Evolutionary conservation across 345 rosid species (phyloP).

Genomic region (Hevea brasiliensis): DNA sequence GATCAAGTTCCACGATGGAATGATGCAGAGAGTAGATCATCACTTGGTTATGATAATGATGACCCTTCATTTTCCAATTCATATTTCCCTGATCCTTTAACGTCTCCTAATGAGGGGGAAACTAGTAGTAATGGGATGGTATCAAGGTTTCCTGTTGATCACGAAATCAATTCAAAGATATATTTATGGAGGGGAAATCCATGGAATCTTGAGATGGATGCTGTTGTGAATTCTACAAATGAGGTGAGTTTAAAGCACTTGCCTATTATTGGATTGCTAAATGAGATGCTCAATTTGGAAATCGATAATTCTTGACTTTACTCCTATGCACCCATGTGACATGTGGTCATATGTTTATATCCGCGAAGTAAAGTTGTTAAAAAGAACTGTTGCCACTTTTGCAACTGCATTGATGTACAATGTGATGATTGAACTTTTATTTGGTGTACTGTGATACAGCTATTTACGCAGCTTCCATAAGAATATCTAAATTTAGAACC

Average conservation of each 20-base stretch:
- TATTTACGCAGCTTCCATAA: neutral
- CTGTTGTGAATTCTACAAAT: conserved; percentile 94
- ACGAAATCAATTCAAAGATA: conserved; percentile 75
- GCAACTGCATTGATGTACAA: neutral
- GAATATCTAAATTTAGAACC: neutral
- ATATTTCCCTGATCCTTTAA: conserved; percentile 68
- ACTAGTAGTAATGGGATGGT: conserved; percentile 53
- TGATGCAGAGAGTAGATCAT: conserved; percentile 66
- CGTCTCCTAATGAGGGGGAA: conserved; percentile 49
- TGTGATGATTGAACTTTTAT: neutral
- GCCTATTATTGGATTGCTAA: neutral
- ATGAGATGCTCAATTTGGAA: neutral
- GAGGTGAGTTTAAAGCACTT: conserved; percentile 54
- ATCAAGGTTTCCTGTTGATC: conserved; percentile 87
- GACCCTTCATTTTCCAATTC: conserved; percentile 63
- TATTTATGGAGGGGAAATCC: conserved; percentile 95
- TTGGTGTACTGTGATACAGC: neutral
- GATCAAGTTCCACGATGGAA: conserved; percentile 94
- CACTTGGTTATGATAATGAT: conserved; percentile 54
- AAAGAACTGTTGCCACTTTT: neutral
- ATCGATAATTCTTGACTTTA: neutral
- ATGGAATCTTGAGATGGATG: conserved; percentile 97
- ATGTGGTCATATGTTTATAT: neutral
- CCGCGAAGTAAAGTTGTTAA: neutral
- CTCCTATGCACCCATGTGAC: neutral